Evolutionary conservation across 345 rosid genomes (phyloP).

Genomic region (Hibiscus tridactylites): DNA sequence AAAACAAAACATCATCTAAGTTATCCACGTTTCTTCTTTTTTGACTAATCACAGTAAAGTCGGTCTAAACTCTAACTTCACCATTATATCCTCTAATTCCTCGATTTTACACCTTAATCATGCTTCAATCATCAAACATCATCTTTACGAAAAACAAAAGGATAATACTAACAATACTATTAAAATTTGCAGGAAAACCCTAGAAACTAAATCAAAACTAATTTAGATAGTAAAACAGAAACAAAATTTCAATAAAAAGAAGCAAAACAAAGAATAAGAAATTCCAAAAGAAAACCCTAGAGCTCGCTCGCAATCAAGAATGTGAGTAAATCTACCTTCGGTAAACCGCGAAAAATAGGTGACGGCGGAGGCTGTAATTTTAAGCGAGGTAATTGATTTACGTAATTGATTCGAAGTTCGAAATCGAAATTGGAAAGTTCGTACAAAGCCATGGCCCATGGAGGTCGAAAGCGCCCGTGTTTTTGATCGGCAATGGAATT

Average conservation of each 20-base stretch:
- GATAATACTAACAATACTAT: background rate
- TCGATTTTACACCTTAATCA: constrained; percentile 23
- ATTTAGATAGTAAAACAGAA: constrained; percentile 21
- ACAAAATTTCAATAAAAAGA: constrained; percentile 3
- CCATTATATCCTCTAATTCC: constrained; percentile 22
- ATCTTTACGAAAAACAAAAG: background rate
- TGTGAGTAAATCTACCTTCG: constrained; percentile 27
- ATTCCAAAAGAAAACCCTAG: constrained; percentile 23
- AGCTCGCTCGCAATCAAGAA: constrained; percentile 25
- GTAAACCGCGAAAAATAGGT: constrained; percentile 21
- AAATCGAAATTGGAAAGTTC: constrained; percentile 48
- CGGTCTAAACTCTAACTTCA: constrained; percentile 5
- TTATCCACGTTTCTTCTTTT: background rate
- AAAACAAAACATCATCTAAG: background rate
- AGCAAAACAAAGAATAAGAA: background rate
- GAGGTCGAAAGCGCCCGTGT: constrained; percentile 49
- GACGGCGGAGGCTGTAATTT: background rate
- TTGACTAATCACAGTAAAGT: background rate
- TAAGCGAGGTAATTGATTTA: background rate
- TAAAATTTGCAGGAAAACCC: constrained; percentile 17
- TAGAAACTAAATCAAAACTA: constrained; percentile 26
- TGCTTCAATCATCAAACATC: constrained; percentile 26
- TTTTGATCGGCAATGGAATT: constrained; percentile 85
- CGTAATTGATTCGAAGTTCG: constrained; percentile 25
- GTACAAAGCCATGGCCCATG: constrained; percentile 62